Percentiles rank a stretch among this genome's conserved stretches.
These are phyloP conservation scores for Pseudonitzschia pungens DNA, from an alignment of 108 stramenopile species.

Conservation along the genomic window DNA sequence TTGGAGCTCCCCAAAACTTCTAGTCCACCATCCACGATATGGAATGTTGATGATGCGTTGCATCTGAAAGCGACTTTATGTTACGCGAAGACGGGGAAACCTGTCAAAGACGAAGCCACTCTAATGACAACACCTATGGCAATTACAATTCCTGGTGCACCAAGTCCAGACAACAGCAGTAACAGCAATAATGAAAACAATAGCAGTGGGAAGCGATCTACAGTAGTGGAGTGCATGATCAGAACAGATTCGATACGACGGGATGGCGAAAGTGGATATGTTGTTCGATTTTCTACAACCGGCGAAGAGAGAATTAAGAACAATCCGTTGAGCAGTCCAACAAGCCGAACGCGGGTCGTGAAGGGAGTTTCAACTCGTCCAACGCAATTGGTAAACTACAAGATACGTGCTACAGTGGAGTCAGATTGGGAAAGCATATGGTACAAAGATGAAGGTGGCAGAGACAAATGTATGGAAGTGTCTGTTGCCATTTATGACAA, in stretches of 20 bases:
- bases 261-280: constrained; percentile 25
- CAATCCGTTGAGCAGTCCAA: background rate
- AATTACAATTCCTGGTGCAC: constrained; percentile 18
- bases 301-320: background rate
- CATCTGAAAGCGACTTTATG: constrained; percentile 24
- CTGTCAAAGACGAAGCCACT: constrained; percentile 22
- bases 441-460: constrained; percentile 93
- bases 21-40: constrained; percentile 9
- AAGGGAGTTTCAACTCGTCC: constrained; percentile 17
- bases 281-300: constrained; percentile 21
- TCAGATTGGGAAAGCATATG: constrained; percentile 65
- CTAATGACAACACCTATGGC: constrained; percentile 26
- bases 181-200: background rate
- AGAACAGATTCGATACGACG: constrained; percentile 33
- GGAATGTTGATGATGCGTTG: constrained; percentile 10
- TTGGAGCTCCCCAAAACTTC: constrained; percentile 30
- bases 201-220: background rate
- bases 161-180: background rate
- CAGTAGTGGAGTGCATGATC: constrained; percentile 32
- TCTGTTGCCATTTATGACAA: constrained; percentile 53
- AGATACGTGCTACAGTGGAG: constrained; percentile 31
- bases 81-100: constrained; percentile 21
- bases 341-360: background rate
- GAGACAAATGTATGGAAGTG: constrained; percentile 83
- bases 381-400: constrained; percentile 48